phyloP scores from a whole-genome alignment of 805 yeast species.

The Priceomyces fermenticarens region DNA sequence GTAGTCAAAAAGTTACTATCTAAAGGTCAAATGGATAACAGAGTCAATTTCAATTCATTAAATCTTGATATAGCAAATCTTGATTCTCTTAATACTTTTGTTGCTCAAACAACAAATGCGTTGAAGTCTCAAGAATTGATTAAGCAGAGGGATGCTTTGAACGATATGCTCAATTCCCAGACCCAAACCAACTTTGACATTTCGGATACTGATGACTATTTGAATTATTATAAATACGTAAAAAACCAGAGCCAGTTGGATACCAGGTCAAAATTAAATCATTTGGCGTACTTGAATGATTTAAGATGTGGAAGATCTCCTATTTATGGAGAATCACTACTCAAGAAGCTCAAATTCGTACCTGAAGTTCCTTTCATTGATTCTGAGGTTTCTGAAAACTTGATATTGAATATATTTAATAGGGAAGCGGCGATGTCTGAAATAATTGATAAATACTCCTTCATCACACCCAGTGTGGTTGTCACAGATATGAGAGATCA shows the following conservation, averaged over 20 bases:
- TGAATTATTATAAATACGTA: slow-evolving; percentile 57
- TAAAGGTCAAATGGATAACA: slow-evolving; percentile 12
- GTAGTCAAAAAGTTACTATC: slow-evolving; percentile 21
- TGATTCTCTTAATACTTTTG: slow-evolving; percentile 45
- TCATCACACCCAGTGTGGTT: slow-evolving; percentile 84
- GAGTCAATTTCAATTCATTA: slow-evolving; percentile 52
- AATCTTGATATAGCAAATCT: slow-evolving; percentile 56
- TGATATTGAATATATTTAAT: slow-evolving; percentile 22
- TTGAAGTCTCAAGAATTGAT: slow-evolving; percentile 48
- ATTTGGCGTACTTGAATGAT: slow-evolving; percentile 58
- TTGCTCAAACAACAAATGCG: slow-evolving; percentile 39
- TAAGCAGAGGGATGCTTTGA: slow-evolving; percentile 42
- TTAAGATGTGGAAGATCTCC: slow-evolving; percentile 67
- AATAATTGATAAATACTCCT: slow-evolving; percentile 70
- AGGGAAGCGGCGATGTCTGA: slow-evolving; percentile 40
- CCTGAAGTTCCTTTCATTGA: slow-evolving; percentile 6
- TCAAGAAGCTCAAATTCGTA: slow-evolving; percentile 33
- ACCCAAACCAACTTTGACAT: slow-evolving; percentile 14
- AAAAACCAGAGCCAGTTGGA: slow-evolving; percentile 52
- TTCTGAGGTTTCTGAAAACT: slow-evolving; percentile 14
- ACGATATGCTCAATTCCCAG: slow-evolving; percentile 14
- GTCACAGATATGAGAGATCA: slow-evolving; percentile 65
- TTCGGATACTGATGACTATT: slow-evolving; percentile 34
- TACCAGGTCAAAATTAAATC: slow-evolving; percentile 52
- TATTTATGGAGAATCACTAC: slow-evolving; percentile 59